phyloP scores from a whole-genome alignment of 2,329 filamentous ascomycete genomes.

The Stagonosporopsis chrysanthemi region DNA sequence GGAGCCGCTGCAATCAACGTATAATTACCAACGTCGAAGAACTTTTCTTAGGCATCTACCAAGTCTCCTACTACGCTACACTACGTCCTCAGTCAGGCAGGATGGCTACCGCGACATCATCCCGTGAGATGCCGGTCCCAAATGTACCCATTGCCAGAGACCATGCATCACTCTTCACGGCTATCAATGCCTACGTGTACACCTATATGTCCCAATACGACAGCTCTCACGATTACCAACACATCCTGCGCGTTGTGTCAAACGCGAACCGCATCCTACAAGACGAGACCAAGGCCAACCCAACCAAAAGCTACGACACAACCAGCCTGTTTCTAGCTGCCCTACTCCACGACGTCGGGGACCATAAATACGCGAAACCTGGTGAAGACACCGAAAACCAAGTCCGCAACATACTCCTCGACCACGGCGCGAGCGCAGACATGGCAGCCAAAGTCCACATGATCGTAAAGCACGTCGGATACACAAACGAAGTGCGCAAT shows the following conservation, averaged over 20 bases:
- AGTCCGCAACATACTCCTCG: conserved; percentile 63
- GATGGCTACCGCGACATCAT: background rate
- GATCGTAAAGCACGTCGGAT: conserved; percentile 80
- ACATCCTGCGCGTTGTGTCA: conserved; percentile 81
- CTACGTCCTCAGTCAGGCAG: background rate
- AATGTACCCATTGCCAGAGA: conserved; percentile 33
- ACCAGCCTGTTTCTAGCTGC: conserved; percentile 72
- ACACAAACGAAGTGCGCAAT: conserved; percentile 74
- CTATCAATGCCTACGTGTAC: conserved; percentile 43
- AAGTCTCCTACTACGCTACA: background rate
- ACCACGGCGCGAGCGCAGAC: conserved; percentile 62
- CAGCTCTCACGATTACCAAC: conserved; percentile 85
- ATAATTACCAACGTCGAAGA: background rate
- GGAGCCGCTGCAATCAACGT: background rate
- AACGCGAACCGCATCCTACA: conserved; percentile 72
- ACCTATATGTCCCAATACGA: conserved; percentile 61
- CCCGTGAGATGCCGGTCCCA: conserved; percentile 27
- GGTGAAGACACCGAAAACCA: conserved; percentile 65
- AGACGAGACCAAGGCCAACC: conserved; percentile 53
- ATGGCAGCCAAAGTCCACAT: conserved; percentile 73
- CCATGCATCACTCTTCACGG: conserved; percentile 35
- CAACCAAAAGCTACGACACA: conserved; percentile 55
- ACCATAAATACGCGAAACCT: conserved; percentile 74
- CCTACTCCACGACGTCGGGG: conserved; percentile 77
- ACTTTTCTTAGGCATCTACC: background rate